These are phyloP conservation scores for Phytophthora sp. DNA, from an alignment of 352 stramenopile species.

Conservation along the genomic window DNA sequence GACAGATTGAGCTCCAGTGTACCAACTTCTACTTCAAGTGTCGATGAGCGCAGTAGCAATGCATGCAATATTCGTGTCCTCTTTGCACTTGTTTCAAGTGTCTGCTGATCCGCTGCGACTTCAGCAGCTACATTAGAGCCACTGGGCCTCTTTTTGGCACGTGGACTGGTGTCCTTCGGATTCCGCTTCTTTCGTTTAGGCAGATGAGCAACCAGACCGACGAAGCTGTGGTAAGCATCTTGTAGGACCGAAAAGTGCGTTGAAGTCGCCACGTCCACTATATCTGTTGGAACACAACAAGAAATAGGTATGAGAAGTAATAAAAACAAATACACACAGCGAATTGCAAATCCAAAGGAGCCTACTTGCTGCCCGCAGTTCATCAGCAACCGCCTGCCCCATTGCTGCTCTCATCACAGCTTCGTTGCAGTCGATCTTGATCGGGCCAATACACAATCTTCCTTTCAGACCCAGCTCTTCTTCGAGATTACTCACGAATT, in stretches of 20 bases:
- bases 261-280: slow-evolving; percentile 41
- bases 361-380: slow-evolving; percentile 24
- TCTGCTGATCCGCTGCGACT: slow-evolving; percentile 11
- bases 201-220: slow-evolving; percentile 41
- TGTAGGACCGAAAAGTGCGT: slow-evolving; percentile 58
- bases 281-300: slow-evolving; percentile 25
- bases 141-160: slow-evolving; percentile 18
- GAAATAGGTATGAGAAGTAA: too few relatives aligned
- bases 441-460: slow-evolving; percentile 58
- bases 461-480: slow-evolving; percentile 63
- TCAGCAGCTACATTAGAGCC: neutral
- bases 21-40: slow-evolving; percentile 55
- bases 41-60: slow-evolving; percentile 57
- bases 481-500: slow-evolving; percentile 28
- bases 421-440: slow-evolving; percentile 74
- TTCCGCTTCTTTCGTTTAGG: slow-evolving; percentile 32
- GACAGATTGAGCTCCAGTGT: slow-evolving; percentile 55
- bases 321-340: too few relatives aligned
- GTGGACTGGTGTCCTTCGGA: slow-evolving; percentile 12
- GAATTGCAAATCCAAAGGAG: neutral
- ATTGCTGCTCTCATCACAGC: slow-evolving; percentile 44
- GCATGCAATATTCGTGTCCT: slow-evolving; percentile 60
- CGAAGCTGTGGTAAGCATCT: slow-evolving; percentile 56
- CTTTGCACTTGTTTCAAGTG: slow-evolving; percentile 38
- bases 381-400: slow-evolving; percentile 18